Evolutionary conservation across 73 alveolate genomes (phyloP), one percentile per base, ranked within the genome.

Genomic region (Urostyla sp.): DNA sequence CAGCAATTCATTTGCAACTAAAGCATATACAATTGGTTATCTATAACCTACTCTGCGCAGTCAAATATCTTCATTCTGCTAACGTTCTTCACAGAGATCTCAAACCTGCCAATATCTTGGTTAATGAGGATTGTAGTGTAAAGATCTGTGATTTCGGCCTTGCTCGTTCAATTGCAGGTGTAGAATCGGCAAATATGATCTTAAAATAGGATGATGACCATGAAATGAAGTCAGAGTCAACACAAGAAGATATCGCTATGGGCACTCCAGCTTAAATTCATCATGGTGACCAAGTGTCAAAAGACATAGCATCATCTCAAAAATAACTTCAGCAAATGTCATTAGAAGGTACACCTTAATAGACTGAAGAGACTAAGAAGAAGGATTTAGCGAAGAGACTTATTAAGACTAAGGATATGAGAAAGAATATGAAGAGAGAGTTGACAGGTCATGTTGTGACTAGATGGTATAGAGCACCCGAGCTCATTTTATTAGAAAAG

Each of bases 131-230:
- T 74, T 92, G 98, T 66, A 84, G 96, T 0, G 90, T 94, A 16
- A 92, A 94, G 85, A 81, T 96, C 24, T 90, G 98, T 67, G 99
- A 96, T 83, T 96, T 96, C 61, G 99, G 99, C 37, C 85, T 92
- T 10, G 94, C 96, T 21, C 52, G 98, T 38, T 87, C 90, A 11
- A 83, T 87, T 21, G 60, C 88, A 32, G 90, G 95, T 16, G 81
- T 81, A 30, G 85, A 67, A 18, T 53, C 78, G 49, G 91, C 91
- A 6, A 18, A 35, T 16, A 35, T 44, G 79, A 81, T 81, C 43
- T 15, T 81, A 31, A 75, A 75, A n/a, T n/a, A 40, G 52, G 20
- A 40, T 10, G 52, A 40, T 16, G 52, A 40, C 15, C 52, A 40
- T 16, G 52, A 40, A 16, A 40, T 40, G 52, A 40, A 40, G 16